These are phyloP conservation scores for Yamadazyma paraphyllophila DNA, from an alignment of 805 yeast genomes.

Conservation along the genomic window DNA sequence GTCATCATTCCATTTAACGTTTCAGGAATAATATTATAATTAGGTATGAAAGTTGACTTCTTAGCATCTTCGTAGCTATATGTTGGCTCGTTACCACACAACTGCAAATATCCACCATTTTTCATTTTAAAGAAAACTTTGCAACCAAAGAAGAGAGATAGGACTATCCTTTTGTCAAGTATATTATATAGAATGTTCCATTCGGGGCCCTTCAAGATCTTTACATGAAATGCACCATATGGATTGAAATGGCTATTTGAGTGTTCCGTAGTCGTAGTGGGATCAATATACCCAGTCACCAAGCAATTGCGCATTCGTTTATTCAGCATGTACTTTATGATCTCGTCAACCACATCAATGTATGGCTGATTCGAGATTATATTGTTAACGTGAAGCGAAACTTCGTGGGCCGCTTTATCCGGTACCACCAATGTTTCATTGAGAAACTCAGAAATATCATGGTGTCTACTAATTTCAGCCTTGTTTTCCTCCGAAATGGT, in stretches of 20 bases:
- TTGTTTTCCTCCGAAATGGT: background rate
- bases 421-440: conserved; percentile 3
- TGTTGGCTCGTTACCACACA: conserved; percentile 10
- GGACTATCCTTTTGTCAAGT: conserved; percentile 41
- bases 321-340: conserved; percentile 31
- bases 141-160: conserved; percentile 35
- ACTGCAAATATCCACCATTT: conserved; percentile 8
- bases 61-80: background rate
- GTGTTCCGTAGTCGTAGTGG: background rate
- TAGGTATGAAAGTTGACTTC: background rate
- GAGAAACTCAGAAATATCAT: background rate
- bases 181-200: conserved; percentile 44
- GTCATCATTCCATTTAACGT: background rate
- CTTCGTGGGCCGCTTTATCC: background rate
- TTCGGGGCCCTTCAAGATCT: conserved; percentile 37
- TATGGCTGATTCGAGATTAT: conserved; percentile 8
- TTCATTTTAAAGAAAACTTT: conserved; percentile 24
- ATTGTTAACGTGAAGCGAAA: background rate
- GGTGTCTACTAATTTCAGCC: background rate
- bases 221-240: conserved; percentile 29
- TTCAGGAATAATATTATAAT: conserved; percentile 1
- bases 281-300: conserved; percentile 40
- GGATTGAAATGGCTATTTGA: conserved; percentile 28
- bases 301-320: conserved; percentile 36
- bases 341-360: conserved; percentile 38